Percentiles rank a stretch among this genome's conserved stretches.
phyloP scores from a whole-genome alignment of 164 flowering plant species.

The Magnolia kwangsiensis region DNA sequence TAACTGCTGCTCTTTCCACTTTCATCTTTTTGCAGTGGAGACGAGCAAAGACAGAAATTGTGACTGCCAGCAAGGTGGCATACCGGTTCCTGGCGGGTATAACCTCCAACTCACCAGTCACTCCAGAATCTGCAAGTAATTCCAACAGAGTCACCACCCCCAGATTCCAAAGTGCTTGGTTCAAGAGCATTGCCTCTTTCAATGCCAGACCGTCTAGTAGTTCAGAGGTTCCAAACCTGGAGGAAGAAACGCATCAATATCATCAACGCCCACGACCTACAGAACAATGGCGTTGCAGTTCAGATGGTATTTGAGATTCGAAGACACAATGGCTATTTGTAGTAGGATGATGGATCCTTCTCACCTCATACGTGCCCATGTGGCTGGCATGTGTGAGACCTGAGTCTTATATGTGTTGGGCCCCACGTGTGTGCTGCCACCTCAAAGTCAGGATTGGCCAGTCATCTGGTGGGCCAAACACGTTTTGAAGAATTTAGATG shows the following conservation, averaged over 20 bases:
- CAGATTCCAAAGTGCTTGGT: constrained; percentile 70
- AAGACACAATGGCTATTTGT: background rate
- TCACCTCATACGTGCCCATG: no score
- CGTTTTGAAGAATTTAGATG: background rate
- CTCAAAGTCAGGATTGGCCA: background rate
- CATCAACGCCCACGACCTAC: constrained; percentile 12
- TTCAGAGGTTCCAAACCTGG: constrained; percentile 43
- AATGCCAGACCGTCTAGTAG: constrained; percentile 59
- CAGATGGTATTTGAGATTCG: no score
- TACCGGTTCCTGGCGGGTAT: constrained; percentile 52
- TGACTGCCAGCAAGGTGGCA: constrained; percentile 85
- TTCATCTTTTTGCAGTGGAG: constrained; percentile 46
- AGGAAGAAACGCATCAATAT: constrained; percentile 27
- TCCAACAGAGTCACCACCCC: constrained; percentile 46
- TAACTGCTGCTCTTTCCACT: no score
- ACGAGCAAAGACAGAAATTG: constrained; percentile 90
- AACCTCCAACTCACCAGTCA: constrained; percentile 29
- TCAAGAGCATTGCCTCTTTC: constrained; percentile 52
- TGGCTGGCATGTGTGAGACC: no score
- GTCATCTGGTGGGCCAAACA: background rate
- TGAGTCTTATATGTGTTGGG: no score
- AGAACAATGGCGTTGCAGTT: constrained; percentile 2
- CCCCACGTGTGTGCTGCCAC: no score
- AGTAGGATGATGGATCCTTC: constrained; percentile 1
- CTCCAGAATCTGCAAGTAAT: constrained; percentile 46